Conservation (phyloP, 805 yeast species). For the Kluyveromyces lactis region DNA sequence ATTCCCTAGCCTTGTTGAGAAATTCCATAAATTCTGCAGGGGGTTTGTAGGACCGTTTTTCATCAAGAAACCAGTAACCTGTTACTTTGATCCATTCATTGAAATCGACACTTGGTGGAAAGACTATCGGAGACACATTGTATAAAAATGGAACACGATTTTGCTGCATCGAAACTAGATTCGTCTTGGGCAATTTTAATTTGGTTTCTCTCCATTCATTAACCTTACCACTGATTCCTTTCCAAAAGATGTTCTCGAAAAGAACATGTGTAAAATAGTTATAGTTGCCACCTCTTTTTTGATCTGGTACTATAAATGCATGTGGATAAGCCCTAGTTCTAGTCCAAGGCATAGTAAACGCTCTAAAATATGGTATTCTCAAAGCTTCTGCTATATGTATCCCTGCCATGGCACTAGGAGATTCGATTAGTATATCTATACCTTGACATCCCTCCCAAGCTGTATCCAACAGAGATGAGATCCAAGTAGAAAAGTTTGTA, state of each 20-base stretch:
- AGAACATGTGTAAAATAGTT: slow-evolving; percentile 87
- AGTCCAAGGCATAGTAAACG: slow-evolving; percentile 99
- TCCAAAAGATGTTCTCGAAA: slow-evolving; percentile 91
- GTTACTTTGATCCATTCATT: slow-evolving; percentile 94
- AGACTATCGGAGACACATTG: slow-evolving; percentile 77
- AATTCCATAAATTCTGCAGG: slow-evolving; percentile 51
- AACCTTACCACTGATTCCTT: slow-evolving; percentile 78
- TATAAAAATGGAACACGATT: slow-evolving; percentile 79
- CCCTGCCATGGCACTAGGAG: slow-evolving; percentile 96
- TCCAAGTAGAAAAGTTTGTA: slow-evolving; percentile 73
- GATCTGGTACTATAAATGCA: slow-evolving; percentile 92
- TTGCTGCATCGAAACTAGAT: slow-evolving; percentile 62
- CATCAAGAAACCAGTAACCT: slow-evolving; percentile 91
- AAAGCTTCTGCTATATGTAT: slow-evolving; percentile 91
- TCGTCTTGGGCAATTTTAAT: slow-evolving; percentile 60
- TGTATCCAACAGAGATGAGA: slow-evolving; percentile 56
- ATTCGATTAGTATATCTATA: slow-evolving; percentile 78
- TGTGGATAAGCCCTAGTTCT: slow-evolving; percentile 93
- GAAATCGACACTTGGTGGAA: slow-evolving; percentile 90
- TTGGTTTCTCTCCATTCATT: slow-evolving; percentile 77
- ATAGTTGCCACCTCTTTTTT: slow-evolving; percentile 85
- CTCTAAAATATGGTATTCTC: slow-evolving; percentile 83
- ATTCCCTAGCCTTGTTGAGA: slow-evolving; percentile 50
- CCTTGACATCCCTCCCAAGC: slow-evolving; percentile 84
- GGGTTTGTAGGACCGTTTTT: slow-evolving; percentile 49